Base-by-base conservation (phyloP, 169 alveolate species). In the Hammondia hammondi region DNA sequence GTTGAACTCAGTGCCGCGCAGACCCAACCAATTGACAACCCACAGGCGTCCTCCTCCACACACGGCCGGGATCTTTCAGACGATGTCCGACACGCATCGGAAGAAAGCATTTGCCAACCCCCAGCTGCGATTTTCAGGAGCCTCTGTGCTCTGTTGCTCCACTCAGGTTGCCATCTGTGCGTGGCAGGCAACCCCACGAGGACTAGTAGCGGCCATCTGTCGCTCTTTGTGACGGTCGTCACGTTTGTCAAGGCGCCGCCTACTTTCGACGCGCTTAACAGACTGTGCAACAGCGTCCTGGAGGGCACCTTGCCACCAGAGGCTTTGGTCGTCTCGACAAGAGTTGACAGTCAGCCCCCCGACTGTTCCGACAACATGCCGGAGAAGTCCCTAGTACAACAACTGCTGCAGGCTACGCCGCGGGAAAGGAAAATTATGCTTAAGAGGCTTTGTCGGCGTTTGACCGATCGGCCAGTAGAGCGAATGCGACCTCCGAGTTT, bases 401-500 rank as follows among this genome's bases (percentile, higher is more conserved):
- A 77, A 21, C 46, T 77, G 48, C 46, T 77, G 43, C 56, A 77
- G 27, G 9, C 46, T 7, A 17, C 87, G 48, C 32, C 87, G 19
- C 45, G 19, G 27, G 87, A 77, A 39, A 32, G 87, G 29, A 32
- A 39, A 39, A 24, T 14, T 14, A 32, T 77, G 87, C 87, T 77
- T 17, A 77, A 77, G 87, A 19, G 46, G 87, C 87, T 77, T 19
- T 77, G 87, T 29, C 48, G 87, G 43, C 46, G 87, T 19, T n/a
- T 77, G 32, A 77, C 87, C 0, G 87, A 32, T 32, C 87, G 87
- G 56, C 87, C 56, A 32, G 48, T 37, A 77, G 87, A 77, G 87
- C 27, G 87, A 77, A 77, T 77, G 87, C 45, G 87, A 46, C 87
- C 87, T 32, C 87, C 87, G 29, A 77, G 27, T 32, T 77, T 77